Base-by-base conservation (phyloP, 768 basidiomycete species). In the Rhizopogon salebrosus region DNA sequence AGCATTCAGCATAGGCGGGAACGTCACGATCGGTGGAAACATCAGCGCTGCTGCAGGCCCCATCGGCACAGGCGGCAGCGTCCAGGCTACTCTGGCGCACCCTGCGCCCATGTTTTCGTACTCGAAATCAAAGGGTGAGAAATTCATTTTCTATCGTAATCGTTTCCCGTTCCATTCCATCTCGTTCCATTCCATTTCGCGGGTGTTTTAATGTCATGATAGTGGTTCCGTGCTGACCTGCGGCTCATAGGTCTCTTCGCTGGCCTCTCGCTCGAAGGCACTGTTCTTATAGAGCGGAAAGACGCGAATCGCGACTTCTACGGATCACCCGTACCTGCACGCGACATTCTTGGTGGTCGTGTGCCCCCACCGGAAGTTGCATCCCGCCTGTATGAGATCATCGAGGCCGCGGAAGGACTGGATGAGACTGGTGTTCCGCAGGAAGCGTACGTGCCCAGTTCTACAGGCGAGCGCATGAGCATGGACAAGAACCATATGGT, bases 321-420 rank as follows among this genome's bases (percentile, higher is more conserved):
- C 60, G 95, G 95, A 3, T 93, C 92, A 3, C 76, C 84, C 2
- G 83, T 98, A 4, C 89, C 94, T 6, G 92, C 93, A 0, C 78
- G 80, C 54, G 94, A 95, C 63, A 95, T 99, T 61, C 82, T 99
- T 24, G 83, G 89, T 48, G 95, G 95, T 35, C 85, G 87, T 18
- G 95, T 98, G 1, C 97, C 95, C 4, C 91, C 95, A n/a, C 95
- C 97, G 0, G 95, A 98, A 72, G 92, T 95, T 52, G 94, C 94
- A 1, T 90, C 89, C 29, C 79, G 79, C 57, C 67, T 98, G 58
- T 98, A 98, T 70, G 95, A 98, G 66, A 87, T 98, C 63, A 95
- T 99, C 60, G 95, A 98, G 72, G 89, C 92, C 31, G 92, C 92
- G 7, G 94, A 95, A 70, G 94, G 94, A 31, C 72, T 95, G 43